These are phyloP conservation scores for Penstemon barbatus DNA, from an alignment of 257 asterid species.

Conservation along the genomic window DNA sequence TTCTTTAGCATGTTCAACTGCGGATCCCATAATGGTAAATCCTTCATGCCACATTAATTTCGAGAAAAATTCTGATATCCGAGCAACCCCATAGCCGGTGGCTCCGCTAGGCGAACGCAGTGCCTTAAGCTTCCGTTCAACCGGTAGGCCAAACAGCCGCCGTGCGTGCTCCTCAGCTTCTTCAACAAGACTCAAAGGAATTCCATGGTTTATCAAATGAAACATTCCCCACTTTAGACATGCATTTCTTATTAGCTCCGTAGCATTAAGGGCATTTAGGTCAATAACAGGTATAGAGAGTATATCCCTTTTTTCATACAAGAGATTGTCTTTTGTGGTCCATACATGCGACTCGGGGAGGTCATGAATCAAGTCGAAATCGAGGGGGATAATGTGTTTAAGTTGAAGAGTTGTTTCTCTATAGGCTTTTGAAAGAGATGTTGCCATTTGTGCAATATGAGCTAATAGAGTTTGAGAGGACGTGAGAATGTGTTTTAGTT, in stretches of 20 bases:
- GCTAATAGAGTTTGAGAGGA: constrained; percentile 15
- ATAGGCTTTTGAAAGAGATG: constrained; percentile 59
- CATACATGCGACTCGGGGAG: constrained; percentile 72
- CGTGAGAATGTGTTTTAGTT: neutral
- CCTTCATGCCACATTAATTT: constrained; percentile 93
- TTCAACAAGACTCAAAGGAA: constrained; percentile 37
- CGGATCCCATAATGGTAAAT: constrained; percentile 73
- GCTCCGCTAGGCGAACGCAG: constrained; percentile 53
- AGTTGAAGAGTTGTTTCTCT: constrained; percentile 41
- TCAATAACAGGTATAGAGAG: constrained; percentile 45
- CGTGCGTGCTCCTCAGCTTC: constrained; percentile 51
- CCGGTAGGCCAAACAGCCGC: constrained; percentile 57
- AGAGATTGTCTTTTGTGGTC: constrained; percentile 30
- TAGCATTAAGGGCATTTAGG: constrained; percentile 43
- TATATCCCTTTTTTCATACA: neutral
- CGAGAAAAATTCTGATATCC: constrained; percentile 59
- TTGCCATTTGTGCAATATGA: constrained; percentile 31
- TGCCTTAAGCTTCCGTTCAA: constrained; percentile 41
- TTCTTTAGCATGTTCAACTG: constrained; percentile 56
- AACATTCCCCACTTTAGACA: constrained; percentile 64
- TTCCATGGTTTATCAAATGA: constrained; percentile 56
- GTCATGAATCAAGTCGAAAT: constrained; percentile 43
- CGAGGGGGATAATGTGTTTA: constrained; percentile 60
- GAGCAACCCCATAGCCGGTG: constrained; percentile 78
- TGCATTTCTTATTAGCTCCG: constrained; percentile 54